Conservation (phyloP, 2,329 filamentous ascomycete species). For the Apiospora hydei region DNA sequence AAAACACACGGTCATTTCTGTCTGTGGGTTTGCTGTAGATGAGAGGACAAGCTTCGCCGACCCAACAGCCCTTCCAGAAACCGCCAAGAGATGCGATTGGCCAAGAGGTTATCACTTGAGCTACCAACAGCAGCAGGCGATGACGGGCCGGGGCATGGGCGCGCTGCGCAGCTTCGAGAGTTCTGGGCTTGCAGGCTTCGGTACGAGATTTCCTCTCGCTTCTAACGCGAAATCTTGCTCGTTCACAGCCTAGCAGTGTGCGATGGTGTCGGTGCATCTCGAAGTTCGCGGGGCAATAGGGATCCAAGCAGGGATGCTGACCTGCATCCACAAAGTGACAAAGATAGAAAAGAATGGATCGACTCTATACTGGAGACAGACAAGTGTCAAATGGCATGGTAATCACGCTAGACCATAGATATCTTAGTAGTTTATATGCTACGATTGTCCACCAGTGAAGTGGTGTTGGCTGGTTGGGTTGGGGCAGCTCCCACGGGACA, state of each 20-base stretch:
- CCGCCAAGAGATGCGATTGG: constrained; percentile 1
- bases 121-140: background rate
- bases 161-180: background rate
- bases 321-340: background rate
- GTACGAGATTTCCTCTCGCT: background rate
- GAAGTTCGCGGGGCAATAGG: background rate
- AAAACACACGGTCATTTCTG: background rate
- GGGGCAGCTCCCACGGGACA: background rate
- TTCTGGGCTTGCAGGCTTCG: constrained; percentile 4
- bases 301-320: background rate
- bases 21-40: background rate
- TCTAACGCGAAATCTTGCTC: background rate
- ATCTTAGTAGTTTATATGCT: background rate
- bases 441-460: constrained; percentile 16
- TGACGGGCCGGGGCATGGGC: background rate
- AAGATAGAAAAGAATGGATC: background rate
- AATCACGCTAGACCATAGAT: background rate
- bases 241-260: background rate
- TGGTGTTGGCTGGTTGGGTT: background rate
- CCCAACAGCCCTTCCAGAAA: background rate
- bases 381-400: background rate
- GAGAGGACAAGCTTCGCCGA: background rate
- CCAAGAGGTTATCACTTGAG: background rate
- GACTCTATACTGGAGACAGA: background rate
- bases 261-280: background rate